Evolutionary conservation across 495 filamentous ascomycete genomes (phyloP), one percentile per base, ranked within the genome.

Genomic region (Neurospora sp.): DNA sequence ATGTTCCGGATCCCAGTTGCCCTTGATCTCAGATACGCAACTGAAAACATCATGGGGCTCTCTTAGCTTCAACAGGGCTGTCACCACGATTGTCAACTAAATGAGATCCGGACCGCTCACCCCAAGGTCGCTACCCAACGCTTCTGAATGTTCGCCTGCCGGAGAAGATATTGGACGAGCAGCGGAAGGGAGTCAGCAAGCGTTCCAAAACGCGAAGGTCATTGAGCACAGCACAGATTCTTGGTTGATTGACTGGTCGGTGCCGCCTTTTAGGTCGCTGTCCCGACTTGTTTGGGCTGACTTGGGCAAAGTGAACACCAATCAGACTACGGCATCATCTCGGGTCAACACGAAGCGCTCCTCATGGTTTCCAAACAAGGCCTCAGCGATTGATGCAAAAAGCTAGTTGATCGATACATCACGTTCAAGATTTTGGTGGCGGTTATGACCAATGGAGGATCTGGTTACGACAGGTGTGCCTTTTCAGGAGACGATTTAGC

Each of bases 21-120:
- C 89, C 5, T 77, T 92, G 14, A 90, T 91, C 5, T 83, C 87
- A 2, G 90, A 92, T 23, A 54, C 20, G 54, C 74, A 90, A 92
- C 77, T 89, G 88, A 40, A 12, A 54, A 54, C 2, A 54, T 5
- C 20, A 11, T 11, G 46, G 46, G 10, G 4, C 46, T 23, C 5
- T 5, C 46, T 54, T 12, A 27, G 85, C 88, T 14, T 92, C 89
- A 89, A 91, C 16, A 89, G 90, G 8, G 79, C 75, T 12, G 84
- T 84, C 23, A 71, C 81, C 82, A 7, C 78, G 81, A 7, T 79
- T 81, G 4, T 81, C 83, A 70, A 85, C 76, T 70, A 73, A 74
- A 5, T 84, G 79, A 70, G 91, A 92, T 76, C 80, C 83, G 2
- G 83, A 86, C 69, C 90, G 90, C 20, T 59, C 16, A 35, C 90